These are phyloP conservation scores for Curvularia verruculosa DNA, from an alignment of 2,329 filamentous ascomycete species.

Conservation along the genomic window DNA sequence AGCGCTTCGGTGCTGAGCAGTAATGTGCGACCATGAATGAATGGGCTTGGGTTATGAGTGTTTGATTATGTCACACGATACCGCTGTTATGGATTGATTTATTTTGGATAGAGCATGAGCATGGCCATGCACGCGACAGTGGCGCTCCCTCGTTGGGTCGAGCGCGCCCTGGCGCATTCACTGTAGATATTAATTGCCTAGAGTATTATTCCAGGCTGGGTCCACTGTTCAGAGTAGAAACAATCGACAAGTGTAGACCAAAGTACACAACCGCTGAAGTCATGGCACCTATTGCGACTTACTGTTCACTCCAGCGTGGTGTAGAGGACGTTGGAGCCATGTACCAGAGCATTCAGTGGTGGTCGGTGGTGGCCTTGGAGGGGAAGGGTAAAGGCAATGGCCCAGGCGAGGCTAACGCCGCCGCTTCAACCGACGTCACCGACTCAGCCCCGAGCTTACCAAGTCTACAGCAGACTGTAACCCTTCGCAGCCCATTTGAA, in stretches of 20 bases:
- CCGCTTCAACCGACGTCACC: constrained; percentile 24
- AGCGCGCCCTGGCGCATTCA: constrained; percentile 22
- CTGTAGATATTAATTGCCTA: constrained; percentile 24
- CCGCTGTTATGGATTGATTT: too few relatives aligned
- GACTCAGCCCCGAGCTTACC: constrained; percentile 17
- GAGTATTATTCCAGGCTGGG: constrained; percentile 9
- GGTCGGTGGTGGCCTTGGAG: constrained; percentile 10
- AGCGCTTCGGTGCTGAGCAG: constrained; percentile 64
- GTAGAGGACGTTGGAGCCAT: constrained; percentile 10
- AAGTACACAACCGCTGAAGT: neutral
- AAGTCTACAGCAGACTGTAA: constrained; percentile 12
- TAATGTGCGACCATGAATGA: constrained; percentile 17
- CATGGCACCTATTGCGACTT: neutral
- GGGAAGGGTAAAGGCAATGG: constrained; percentile 2
- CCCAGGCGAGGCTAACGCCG: constrained; percentile 8
- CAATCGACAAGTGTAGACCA: constrained; percentile 4
- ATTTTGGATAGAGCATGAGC: constrained; percentile 4
- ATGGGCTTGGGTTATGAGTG: constrained; percentile 9
- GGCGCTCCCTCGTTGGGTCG: constrained; percentile 9
- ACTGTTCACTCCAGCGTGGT: neutral
- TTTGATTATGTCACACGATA: constrained; percentile 10
- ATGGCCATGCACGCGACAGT: constrained; percentile 1
- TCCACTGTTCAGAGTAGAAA: constrained; percentile 8
- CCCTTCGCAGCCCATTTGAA: constrained; percentile 7
- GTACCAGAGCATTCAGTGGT: constrained; percentile 11